Base-by-base conservation (phyloP, 495 filamentous ascomycete species). In the Aspergillus baeticus region DNA sequence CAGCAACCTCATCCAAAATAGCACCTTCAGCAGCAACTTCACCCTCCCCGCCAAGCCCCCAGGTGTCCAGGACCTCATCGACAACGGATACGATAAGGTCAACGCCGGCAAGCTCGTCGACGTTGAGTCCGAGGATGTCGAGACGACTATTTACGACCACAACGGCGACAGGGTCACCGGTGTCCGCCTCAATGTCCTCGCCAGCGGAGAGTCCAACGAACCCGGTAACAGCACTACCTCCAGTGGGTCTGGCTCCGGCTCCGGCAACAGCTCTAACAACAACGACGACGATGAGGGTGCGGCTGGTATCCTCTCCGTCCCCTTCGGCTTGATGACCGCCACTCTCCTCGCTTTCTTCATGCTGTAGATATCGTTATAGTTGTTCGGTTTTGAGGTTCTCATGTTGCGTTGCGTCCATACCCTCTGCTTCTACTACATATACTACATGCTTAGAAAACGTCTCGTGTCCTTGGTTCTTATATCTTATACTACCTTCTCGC, bases 1-100 rank as follows among this genome's bases (percentile, higher is more conserved):
- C 51, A 45, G 77, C 43, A 73, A 71, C 45, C 73, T 95, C 22
- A 92, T 95, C 74, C 77, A 71, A 51, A 61, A 51, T 60, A 69
- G 71, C 51, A 64, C 64, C 42, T 95, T 96, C 81, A 78, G 77
- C 71, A 85, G 73, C 72, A 85, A 86, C 73, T 96, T 93, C 77
- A 85, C 83, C 51, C 72, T 96, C 55, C 91, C 91, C 22, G 68
- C 58, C 3, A 61, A 70, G 11, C 84, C 83, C 10, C 62, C 65
- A 35, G 81, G 79, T 58, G 80, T 75, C 35, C 68, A 77, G 15
- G 70, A 77, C 37, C 70, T 85, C 59, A 81, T 82, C 51, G 65
- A 78, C 60, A 69, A 74, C 57, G 85, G 85, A 48, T 69, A 83
- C 45, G 51, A 69, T 26, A 73, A 80, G 52, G 74, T 80, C n/a